Evolutionary conservation across 2,329 filamentous ascomycete genomes (phyloP).

Genomic region (Cladosporium sp.): DNA sequence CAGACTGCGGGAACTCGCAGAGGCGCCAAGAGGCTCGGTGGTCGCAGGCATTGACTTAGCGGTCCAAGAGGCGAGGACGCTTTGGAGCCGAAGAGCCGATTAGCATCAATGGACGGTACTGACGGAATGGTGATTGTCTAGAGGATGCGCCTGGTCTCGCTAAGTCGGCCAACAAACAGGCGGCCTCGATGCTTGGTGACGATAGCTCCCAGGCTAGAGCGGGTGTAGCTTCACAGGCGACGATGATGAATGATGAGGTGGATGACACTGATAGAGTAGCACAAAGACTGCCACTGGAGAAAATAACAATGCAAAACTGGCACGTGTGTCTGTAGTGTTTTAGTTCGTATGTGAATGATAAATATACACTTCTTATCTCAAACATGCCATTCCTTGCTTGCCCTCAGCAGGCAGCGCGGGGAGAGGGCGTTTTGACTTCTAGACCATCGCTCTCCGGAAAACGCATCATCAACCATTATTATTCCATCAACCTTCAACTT

Average conservation of each 20-base stretch:
- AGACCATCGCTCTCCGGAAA: background rate
- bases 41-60: slow-evolving; percentile 22
- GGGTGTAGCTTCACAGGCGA: background rate
- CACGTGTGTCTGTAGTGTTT: background rate
- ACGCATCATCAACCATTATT: background rate
- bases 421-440: slow-evolving; percentile 4
- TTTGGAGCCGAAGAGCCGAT: slow-evolving; percentile 10
- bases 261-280: background rate
- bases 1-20: slow-evolving; percentile 8
- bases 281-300: background rate
- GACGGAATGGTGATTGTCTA: background rate
- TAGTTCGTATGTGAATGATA: background rate
- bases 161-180: background rate
- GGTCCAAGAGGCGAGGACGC: slow-evolving; percentile 11
- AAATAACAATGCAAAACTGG: background rate
- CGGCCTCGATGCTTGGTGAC: background rate
- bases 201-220: background rate
- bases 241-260: background rate
- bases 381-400: slow-evolving; percentile 9
- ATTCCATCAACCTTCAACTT: background rate
- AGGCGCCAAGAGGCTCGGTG: slow-evolving; percentile 22
- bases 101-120: background rate
- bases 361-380: background rate
- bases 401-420: background rate
- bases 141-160: background rate